Conservation (phyloP, 2,329 filamentous ascomycete genomes). For the Chrysosporium keratinophilum region DNA sequence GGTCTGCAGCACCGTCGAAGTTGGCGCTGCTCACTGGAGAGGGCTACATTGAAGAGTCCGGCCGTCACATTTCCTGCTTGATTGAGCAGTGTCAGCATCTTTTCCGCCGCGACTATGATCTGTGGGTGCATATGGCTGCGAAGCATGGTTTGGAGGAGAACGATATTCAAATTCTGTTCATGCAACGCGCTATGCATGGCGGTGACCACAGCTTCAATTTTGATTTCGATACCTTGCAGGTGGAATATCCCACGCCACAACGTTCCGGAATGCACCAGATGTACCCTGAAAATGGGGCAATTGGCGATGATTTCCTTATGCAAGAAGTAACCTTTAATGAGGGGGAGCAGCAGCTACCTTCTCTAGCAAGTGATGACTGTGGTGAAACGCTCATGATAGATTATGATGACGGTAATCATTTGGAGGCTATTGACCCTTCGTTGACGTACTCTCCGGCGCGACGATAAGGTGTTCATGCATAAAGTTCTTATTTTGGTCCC, state of each 20-base stretch:
- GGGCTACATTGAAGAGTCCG: conserved; percentile 44
- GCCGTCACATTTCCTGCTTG: conserved; percentile 44
- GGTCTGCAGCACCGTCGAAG: conserved; percentile 23
- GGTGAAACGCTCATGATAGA: conserved; percentile 3
- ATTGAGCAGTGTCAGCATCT: conserved; percentile 41
- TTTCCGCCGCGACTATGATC: conserved; percentile 49
- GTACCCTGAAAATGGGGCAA: background rate
- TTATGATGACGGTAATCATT: conserved; percentile 2
- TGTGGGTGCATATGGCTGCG: conserved; percentile 46
- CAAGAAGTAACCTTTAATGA: background rate
- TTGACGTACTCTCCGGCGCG: conserved; percentile 20
- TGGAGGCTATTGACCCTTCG: conserved; percentile 27
- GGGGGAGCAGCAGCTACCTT: background rate
- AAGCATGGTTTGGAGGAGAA: conserved; percentile 33
- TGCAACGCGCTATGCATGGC: conserved; percentile 31
- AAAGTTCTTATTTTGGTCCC: no score
- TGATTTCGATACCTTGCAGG: conserved; percentile 9
- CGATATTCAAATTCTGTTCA: conserved; percentile 33
- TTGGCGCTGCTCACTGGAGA: conserved; percentile 46
- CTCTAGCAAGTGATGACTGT: background rate
- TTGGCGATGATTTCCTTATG: background rate
- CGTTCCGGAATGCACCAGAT: background rate
- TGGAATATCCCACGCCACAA: background rate
- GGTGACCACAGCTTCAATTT: conserved; percentile 20
- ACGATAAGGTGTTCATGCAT: background rate